Evolutionary conservation across 1,284 basidiomycete species (phyloP).

Genomic region (Microbotryum intermedium): DNA sequence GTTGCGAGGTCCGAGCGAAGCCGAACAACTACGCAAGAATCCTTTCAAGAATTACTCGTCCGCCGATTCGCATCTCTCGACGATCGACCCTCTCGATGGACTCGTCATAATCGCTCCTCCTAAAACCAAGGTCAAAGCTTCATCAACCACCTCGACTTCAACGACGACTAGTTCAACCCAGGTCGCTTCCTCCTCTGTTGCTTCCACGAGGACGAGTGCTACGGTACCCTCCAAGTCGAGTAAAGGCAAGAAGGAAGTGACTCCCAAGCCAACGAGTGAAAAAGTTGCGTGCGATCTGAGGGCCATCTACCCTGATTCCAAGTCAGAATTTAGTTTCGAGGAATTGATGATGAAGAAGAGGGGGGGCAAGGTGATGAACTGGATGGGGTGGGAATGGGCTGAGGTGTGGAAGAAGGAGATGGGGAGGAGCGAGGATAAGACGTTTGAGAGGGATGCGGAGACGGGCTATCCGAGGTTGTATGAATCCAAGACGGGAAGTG

Average conservation of each 20-base stretch:
- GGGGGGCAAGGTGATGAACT: background rate
- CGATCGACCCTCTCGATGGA: constrained; percentile 27
- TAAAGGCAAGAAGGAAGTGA: background rate
- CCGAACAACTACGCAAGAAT: constrained; percentile 48
- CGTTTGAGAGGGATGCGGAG: constrained; percentile 2
- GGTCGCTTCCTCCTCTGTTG: background rate
- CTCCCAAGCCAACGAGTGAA: constrained; percentile 5
- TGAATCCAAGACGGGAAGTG: constrained; percentile 4
- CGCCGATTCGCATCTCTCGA: constrained; percentile 34
- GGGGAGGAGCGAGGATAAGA: constrained; percentile 5
- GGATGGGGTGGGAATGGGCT: constrained; percentile 21
- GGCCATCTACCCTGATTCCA: constrained; percentile 19
- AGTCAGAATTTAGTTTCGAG: constrained; percentile 29
- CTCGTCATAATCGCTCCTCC: constrained; percentile 29
- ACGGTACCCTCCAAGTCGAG: background rate
- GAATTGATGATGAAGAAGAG: constrained; percentile 16
- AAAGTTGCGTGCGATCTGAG: constrained; percentile 24
- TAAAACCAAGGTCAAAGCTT: constrained; percentile 21
- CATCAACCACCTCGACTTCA: constrained; percentile 6
- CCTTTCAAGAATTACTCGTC: constrained; percentile 50
- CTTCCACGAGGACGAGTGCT: background rate
- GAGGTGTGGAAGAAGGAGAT: constrained; percentile 12
- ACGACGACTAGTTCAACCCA: constrained; percentile 23
- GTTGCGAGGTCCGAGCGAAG: constrained; percentile 38
- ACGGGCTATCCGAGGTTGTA: constrained; percentile 16